Base-by-base conservation (phyloP, 2,329 filamentous ascomycete genomes). In the Zasmidium angulare region DNA sequence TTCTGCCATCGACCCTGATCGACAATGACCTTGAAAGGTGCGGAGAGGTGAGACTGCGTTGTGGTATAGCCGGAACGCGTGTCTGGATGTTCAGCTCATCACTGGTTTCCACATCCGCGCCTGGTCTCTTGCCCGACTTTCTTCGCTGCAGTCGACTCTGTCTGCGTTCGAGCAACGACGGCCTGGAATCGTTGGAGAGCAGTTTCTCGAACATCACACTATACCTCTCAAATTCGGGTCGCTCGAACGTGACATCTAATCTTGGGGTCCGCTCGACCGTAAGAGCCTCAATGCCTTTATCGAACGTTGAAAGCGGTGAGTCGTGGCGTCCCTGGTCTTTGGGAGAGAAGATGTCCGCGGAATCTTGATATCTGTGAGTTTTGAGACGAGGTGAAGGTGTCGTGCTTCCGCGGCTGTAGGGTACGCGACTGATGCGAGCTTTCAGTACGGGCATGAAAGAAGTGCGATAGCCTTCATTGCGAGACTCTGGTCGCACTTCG, bases 181-280 rank as follows among this genome's bases (percentile, higher is more conserved):
- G 63, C 49, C 64, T 68, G 3, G 61, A 72, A 61, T 85, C 83
- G 21, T 53, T 43, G 11, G 60, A 60, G 23, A 96, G 78, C 6
- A 97, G 80, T 40, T 84, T 84, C 56, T 88, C 86, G 71, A 98
- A 97, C 93, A 97, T 97, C 65, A 97, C 84, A 67, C 92, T 96
- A 68, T 96, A 98, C 51, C 93, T 82, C 72, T 97, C 93, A 82
- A 98, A 61, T 63, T 89, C 86, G 56, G 90, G 82, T 52, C 84
- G 84, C 0, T 93, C 93, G 58, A 97, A 95, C 54, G 93, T 86
- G 17, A 97, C 83, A 67, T 92, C 82, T 20, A 97, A 78, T 43
- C 76, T 68, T 2, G 73, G 75, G 20, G 66, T 73, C 17, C 55
- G 60, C 3, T 56, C 19, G 3, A 29, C 17, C 2, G 43, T 22